Conservation (phyloP, 129 eudicot species). For the Escallonia herrerae region DNA sequence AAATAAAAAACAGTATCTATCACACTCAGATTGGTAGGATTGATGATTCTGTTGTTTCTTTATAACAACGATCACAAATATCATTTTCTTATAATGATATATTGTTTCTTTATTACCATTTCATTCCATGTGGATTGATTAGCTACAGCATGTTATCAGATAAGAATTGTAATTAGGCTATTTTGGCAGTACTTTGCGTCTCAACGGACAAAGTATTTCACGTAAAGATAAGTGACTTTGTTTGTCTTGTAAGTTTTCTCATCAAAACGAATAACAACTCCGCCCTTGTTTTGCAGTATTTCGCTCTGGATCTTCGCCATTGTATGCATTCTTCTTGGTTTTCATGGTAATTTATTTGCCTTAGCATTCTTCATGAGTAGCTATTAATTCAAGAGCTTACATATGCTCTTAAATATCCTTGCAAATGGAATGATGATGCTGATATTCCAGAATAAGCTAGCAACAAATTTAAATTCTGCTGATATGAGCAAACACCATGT, state of each 20-base stretch:
- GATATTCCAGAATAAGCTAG: neutral
- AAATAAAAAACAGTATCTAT: no score
- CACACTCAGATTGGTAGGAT: no score
- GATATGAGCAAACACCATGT: neutral
- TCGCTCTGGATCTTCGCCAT: slow-evolving; percentile 92
- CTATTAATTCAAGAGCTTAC: neutral
- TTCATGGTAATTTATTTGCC: slow-evolving; percentile 60
- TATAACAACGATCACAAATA: no score
- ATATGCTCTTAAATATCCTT: neutral
- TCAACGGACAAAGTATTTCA: neutral
- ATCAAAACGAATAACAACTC: slow-evolving; percentile 11
- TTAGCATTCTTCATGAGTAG: slow-evolving; percentile 8
- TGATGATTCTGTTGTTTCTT: no score
- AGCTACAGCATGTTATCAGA: neutral
- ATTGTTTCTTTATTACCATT: neutral
- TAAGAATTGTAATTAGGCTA: neutral
- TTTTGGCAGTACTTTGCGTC: neutral
- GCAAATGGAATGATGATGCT: neutral
- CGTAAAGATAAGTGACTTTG: neutral
- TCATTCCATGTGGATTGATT: neutral
- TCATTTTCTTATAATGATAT: no score
- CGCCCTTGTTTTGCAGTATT: slow-evolving; percentile 52
- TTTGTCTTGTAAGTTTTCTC: neutral
- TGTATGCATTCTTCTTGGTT: slow-evolving; percentile 66
- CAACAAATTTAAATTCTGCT: neutral